Evolutionary conservation across 75 land plant genomes (phyloP).

Genomic region (Sequoiadendron giganteum): DNA sequence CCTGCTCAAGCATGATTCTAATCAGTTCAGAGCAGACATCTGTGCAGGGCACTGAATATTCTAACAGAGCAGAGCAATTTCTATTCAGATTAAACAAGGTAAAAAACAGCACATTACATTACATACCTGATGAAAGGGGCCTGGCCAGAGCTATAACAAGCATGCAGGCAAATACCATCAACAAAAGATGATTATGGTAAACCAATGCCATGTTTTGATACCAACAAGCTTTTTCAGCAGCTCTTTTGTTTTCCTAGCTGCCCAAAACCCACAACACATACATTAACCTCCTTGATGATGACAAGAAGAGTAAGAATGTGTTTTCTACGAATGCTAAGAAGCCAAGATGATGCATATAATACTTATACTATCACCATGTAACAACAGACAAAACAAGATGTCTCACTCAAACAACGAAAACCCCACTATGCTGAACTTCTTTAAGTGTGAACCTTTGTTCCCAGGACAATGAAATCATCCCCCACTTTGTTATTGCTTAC

Average conservation of each 20-base stretch:
- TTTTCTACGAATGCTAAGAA: neutral
- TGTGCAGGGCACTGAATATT: neutral
- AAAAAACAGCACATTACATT: neutral
- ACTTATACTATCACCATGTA: neutral
- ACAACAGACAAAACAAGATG: neutral
- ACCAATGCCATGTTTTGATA: neutral
- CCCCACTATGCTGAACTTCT: neutral
- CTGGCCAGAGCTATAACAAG: neutral
- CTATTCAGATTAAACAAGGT: neutral
- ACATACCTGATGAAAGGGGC: neutral
- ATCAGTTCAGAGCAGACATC: neutral
- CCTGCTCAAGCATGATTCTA: neutral
- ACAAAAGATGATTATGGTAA: neutral
- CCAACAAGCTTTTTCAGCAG: neutral
- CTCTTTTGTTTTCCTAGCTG: too few relatives aligned
- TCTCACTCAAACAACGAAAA: neutral
- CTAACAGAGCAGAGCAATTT: neutral
- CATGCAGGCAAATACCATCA: neutral
- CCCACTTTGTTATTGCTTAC: neutral
- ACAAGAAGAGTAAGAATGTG: neutral
- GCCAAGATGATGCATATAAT: neutral
- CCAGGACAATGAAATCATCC: neutral
- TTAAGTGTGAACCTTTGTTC: too few relatives aligned
- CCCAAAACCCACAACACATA: neutral
- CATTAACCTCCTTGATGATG: neutral